phyloP scores from a whole-genome alignment of 768 basidiomycete genomes.

The Suillus sp. region DNA sequence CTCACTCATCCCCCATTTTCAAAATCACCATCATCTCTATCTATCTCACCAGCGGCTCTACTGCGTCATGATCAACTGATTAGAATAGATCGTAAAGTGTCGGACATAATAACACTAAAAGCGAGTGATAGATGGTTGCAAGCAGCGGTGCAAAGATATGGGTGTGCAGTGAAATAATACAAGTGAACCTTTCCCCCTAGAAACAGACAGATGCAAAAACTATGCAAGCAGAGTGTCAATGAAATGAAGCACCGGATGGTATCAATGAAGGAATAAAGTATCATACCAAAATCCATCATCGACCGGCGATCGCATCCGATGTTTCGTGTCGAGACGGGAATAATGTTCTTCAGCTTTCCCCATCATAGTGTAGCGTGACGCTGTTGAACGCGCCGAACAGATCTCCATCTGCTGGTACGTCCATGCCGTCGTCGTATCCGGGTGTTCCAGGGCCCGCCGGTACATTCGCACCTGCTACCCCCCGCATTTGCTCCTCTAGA shows the following conservation, averaged over 20 bases:
- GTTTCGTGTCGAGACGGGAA: neutral
- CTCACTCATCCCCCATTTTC: neutral
- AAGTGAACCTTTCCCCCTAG: slow-evolving; percentile 29
- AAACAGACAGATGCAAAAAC: slow-evolving; percentile 22
- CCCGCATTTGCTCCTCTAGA: slow-evolving; percentile 66
- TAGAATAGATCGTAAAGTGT: slow-evolving; percentile 33
- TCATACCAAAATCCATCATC: neutral
- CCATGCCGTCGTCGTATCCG: slow-evolving; percentile 46
- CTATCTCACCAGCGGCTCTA: neutral
- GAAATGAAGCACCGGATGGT: slow-evolving; percentile 19
- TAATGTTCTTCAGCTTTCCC: slow-evolving; percentile 43
- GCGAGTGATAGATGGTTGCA: slow-evolving; percentile 24
- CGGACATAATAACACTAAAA: slow-evolving; percentile 36
- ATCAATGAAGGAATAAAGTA: slow-evolving; percentile 11
- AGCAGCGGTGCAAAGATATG: slow-evolving; percentile 21
- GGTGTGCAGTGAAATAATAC: slow-evolving; percentile 37
- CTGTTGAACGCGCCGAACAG: slow-evolving; percentile 88
- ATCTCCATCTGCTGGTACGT: slow-evolving; percentile 53
- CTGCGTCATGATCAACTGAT: slow-evolving; percentile 21
- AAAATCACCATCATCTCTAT: neutral
- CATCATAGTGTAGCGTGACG: slow-evolving; percentile 86
- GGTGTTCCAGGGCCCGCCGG: slow-evolving; percentile 39
- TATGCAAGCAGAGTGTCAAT: slow-evolving; percentile 16
- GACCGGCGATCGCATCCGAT: slow-evolving; percentile 1
- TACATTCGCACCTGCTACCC: slow-evolving; percentile 36